phyloP scores from a whole-genome alignment of 257 asterid species.

The Solanum pinnatisectum region DNA sequence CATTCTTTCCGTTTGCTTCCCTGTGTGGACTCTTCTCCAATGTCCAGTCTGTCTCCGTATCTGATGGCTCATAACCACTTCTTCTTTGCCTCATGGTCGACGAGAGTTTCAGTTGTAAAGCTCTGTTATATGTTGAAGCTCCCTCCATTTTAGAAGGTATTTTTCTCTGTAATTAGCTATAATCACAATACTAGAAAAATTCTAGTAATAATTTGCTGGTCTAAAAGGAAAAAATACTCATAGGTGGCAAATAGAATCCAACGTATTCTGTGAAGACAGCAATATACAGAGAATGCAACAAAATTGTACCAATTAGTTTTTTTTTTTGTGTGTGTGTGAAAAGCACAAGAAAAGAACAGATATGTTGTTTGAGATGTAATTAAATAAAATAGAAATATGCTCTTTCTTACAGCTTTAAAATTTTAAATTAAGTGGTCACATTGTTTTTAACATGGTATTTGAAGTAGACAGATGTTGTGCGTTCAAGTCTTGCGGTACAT shows the following conservation, averaged over 20 bases:
- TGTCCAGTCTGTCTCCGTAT: slow-evolving; percentile 44
- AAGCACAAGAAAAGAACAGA: neutral
- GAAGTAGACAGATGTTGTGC: neutral
- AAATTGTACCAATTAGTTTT: neutral
- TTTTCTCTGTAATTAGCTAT: neutral
- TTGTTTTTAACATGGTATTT: neutral
- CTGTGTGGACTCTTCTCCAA: slow-evolving; percentile 34
- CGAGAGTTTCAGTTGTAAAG: slow-evolving; percentile 12
- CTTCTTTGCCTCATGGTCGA: slow-evolving; percentile 14
- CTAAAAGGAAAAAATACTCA: neutral
- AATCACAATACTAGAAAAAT: neutral
- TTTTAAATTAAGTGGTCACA: neutral
- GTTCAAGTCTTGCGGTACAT: neutral
- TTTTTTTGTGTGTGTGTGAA: neutral
- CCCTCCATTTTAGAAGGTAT: slow-evolving; percentile 11
- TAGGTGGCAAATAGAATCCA: neutral
- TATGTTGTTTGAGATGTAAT: neutral
- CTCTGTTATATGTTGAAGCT: slow-evolving; percentile 1
- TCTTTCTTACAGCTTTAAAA: neutral
- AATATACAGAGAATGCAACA: neutral
- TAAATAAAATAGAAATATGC: neutral
- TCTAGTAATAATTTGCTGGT: neutral
- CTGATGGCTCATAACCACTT: slow-evolving; percentile 68
- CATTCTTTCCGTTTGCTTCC: neutral
- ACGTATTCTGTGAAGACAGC: neutral